Conservation (phyloP, 345 rosid species). For the Ceriops tagal region DNA sequence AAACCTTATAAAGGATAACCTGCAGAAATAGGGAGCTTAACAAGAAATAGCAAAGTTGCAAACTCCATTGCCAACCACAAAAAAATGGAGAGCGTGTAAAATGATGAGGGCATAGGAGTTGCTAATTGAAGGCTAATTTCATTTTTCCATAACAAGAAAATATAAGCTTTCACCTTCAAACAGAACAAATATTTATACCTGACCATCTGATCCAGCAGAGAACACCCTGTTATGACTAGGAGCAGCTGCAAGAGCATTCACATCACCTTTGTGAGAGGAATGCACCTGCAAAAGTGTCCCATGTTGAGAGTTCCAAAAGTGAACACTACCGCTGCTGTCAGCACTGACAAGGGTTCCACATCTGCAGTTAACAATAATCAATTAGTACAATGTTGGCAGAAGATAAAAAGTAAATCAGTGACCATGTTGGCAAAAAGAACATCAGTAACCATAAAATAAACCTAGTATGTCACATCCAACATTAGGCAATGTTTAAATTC, state of each 20-base stretch:
- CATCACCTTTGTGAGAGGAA: slow-evolving; percentile 86
- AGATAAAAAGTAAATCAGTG: background rate
- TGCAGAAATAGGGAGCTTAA: slow-evolving; percentile 25
- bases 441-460: background rate
- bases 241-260: slow-evolving; percentile 69
- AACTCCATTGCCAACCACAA: background rate
- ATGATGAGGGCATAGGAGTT: background rate
- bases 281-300: slow-evolving; percentile 85
- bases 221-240: slow-evolving; percentile 87
- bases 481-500: background rate
- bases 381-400: slow-evolving; percentile 15
- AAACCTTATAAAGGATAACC: slow-evolving; percentile 80
- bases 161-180: background rate
- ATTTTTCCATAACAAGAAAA: background rate
- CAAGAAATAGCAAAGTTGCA: slow-evolving; percentile 1
- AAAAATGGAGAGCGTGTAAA: too few species aligned
- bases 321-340: slow-evolving; percentile 86
- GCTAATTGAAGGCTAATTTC: background rate
- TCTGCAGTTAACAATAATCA: slow-evolving; percentile 36
- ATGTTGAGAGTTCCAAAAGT: slow-evolving; percentile 82
- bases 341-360: slow-evolving; percentile 85
- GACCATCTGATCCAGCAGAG: slow-evolving; percentile 95
- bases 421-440: background rate
- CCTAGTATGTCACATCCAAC: background rate
- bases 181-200: slow-evolving; percentile 41